Percentiles rank a stretch among this genome's conserved stretches.
phyloP scores from a whole-genome alignment of 805 yeast genomes.

The Limtongia smithiae region DNA sequence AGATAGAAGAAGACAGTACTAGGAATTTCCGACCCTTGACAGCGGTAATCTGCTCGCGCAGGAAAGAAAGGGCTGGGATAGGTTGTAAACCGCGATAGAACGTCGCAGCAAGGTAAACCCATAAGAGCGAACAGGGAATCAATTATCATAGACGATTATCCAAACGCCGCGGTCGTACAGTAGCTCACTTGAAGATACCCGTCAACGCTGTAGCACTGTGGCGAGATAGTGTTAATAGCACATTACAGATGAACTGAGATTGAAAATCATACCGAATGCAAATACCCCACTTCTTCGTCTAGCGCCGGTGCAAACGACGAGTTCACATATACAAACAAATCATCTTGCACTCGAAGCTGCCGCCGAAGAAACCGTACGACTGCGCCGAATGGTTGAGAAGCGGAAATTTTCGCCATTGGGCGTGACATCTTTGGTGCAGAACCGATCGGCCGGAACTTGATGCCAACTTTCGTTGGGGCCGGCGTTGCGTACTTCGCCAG shows the following conservation, averaged over 20 bases:
- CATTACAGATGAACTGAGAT: neutral
- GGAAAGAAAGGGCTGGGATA: no score
- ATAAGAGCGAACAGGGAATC: no score
- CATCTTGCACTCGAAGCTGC: constrained; percentile 36
- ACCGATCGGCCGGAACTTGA: constrained; percentile 54
- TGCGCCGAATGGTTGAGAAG: constrained; percentile 46
- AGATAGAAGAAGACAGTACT: no score
- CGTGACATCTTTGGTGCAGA: constrained; percentile 50
- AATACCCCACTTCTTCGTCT: constrained; percentile 38
- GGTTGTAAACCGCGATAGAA: no score
- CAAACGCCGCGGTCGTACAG: constrained; percentile 39
- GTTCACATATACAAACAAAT: constrained; percentile 42
- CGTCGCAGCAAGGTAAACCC: no score
- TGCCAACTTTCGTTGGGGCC: constrained; percentile 37
- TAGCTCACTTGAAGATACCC: constrained; percentile 36
- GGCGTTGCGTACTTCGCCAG: constrained; percentile 32
- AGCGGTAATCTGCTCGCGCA: no score
- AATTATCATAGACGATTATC: no score
- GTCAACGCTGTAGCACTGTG: constrained; percentile 31
- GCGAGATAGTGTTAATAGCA: neutral
- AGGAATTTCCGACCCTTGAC: no score
- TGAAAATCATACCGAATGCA: constrained; percentile 30
- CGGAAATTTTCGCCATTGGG: constrained; percentile 45
- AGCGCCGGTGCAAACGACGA: constrained; percentile 42
- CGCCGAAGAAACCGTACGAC: constrained; percentile 45